Evolutionary conservation across 176 grass and related monocot genomes (phyloP), one percentile per base, ranked within the genome.

Genomic region (Saccharum officinarum): DNA sequence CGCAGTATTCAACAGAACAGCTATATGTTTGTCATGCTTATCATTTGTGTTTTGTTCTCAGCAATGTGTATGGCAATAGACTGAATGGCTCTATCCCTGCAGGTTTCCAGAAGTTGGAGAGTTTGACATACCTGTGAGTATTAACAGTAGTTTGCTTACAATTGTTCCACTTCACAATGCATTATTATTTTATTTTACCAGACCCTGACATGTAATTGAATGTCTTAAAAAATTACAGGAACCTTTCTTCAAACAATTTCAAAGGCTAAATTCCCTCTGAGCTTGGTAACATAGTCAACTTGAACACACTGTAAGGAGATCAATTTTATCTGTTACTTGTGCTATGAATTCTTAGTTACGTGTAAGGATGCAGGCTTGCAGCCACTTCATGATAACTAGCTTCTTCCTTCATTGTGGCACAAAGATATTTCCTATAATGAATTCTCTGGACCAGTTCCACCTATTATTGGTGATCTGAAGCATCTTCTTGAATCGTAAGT

Each of bases 101-200:
- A 70, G 90, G 86, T 78, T 92, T 99, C 11, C 90, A 94, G 67
- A 92, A 86, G 83, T 79, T 99, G 61, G 94, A 96, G 45, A 96
- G 94, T 65, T 87, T 99, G 71, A 99, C 97, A 54, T 87, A 92
- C 84, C 87, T 99, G 97, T 99, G 82, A 99, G 97, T 94, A 15
- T 3, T 18, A 36, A 20, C 83, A 71, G 14, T 1, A 26, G 52
- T 79, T 71, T 86, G 37, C 10, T 71, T 83, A 70, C 17, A 75
- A 31, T 30, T 22, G 9, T 88, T 69, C 41, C 22, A 61, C 16
- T 83, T 77, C 16, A 60, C 8, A 63, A 26, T 0, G 9, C 4
- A 34, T 9, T n/a, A 73, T 45, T 67, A 10, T 66, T 74, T 3
- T 36, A 16, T 69, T 75, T 75, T 23, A 69, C 46, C 11, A 75